phyloP scores from a whole-genome alignment of 2,329 filamentous ascomycete species.

The Anthostomella pinea region DNA sequence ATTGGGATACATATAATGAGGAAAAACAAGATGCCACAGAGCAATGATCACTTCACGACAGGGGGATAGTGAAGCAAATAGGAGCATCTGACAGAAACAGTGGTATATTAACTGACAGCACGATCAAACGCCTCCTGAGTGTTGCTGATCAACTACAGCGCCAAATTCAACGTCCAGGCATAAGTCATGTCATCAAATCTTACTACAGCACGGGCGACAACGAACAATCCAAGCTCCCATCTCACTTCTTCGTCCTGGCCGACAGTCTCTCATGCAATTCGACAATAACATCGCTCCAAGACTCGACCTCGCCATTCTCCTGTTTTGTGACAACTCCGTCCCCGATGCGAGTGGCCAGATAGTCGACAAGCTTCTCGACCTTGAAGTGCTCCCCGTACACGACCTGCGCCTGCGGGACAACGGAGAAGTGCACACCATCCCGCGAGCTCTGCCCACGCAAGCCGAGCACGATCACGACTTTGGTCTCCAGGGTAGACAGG shows the following conservation, averaged over 20 bases:
- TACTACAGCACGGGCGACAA: neutral
- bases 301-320: conserved; percentile 33
- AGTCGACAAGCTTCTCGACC: conserved; percentile 71
- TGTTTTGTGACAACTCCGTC: conserved; percentile 31
- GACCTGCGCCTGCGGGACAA: conserved; percentile 57
- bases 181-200: conserved; percentile 18
- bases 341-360: conserved; percentile 56
- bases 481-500: conserved; percentile 63
- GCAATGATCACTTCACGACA: no score
- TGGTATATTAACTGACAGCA: no score
- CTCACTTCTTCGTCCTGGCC: conserved; percentile 51
- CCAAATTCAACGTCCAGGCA: no score
- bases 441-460: conserved; percentile 46
- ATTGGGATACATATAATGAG: no score
- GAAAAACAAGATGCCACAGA: no score
- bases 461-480: conserved; percentile 61
- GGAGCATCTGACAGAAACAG: no score
- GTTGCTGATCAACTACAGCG: no score
- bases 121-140: no score
- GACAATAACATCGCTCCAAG: conserved; percentile 54
- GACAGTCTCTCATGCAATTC: conserved; percentile 56
- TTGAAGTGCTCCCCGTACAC: conserved; percentile 79
- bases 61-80: no score
- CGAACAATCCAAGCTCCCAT: neutral
- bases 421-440: conserved; percentile 52